Base-by-base conservation (phyloP, 2,329 filamentous ascomycete species). In the Clathrospora elynae region DNA sequence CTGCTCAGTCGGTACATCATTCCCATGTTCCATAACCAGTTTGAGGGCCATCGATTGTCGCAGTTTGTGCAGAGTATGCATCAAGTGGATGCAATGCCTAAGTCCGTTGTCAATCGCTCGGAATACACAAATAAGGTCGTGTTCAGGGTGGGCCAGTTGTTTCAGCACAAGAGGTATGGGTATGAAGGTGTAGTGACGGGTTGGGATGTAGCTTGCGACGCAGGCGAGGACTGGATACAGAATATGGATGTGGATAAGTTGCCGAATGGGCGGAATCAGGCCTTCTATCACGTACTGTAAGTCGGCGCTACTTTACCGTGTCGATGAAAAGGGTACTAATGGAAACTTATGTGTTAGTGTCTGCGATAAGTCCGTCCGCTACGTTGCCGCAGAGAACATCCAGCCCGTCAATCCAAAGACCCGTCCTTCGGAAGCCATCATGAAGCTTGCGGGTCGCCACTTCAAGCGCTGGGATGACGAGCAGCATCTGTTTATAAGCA, bases 221-320 rank as follows among this genome's bases (percentile, higher is more conserved):
- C 77, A 8, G 74, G 76, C 35, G 83, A 84, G 55, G 77, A 76
- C 46, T 87, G 78, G 85, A 85, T 82, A 62, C 74, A 76, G 64
- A 76, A 78, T 52, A 85, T 84, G 78, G 73, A 76, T 32, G 81
- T 88, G 7, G 83, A 86, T 66, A 41, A 51, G 1, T 69, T 85
- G 41, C 73, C 75, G n/a, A 72, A 76, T 38, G 85, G 83, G 2
- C 74, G 80, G 31, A 71, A 81, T 47, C 85, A 89, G 70, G 84
- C 84, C 22, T 96, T 90, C 59, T 96, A 96, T 67, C 87, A 90
- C 57, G 88, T 88, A 60, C 76, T 96, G 89, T 96, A 73, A 78
- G 90, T 83, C 23, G 16, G 11, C 2, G 12, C 34, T 18, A 13
- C 31, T 13, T 29, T 18, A 12, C 28, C 10, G 14, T 6, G 10